Conservation (phyloP, 1,139 yeast genomes). For the Suhomyces anneliseae region DNA sequence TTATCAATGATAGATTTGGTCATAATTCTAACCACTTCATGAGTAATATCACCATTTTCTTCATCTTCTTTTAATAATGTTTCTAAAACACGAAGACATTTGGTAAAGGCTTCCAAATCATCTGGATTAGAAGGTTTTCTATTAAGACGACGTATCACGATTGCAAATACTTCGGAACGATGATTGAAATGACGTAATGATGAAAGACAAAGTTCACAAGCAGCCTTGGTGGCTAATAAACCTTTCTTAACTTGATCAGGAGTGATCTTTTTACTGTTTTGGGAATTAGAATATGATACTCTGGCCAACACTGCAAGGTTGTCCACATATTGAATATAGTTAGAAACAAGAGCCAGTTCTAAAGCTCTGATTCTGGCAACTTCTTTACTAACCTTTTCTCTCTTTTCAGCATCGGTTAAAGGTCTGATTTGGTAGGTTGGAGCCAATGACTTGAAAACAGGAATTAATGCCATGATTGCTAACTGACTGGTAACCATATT, state of each 20-base stretch:
- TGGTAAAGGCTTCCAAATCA: slow-evolving; percentile 53
- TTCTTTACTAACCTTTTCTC: slow-evolving; percentile 81
- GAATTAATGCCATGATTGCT: slow-evolving; percentile 74
- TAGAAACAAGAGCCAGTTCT: slow-evolving; percentile 72
- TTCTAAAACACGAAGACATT: slow-evolving; percentile 67
- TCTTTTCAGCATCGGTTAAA: slow-evolving; percentile 74
- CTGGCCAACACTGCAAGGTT: slow-evolving; percentile 46
- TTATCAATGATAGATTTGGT: slow-evolving; percentile 72
- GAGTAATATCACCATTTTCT: slow-evolving; percentile 75
- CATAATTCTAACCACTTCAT: slow-evolving; percentile 67
- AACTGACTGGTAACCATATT: slow-evolving; percentile 71
- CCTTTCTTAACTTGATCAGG: slow-evolving; percentile 50
- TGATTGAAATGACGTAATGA: slow-evolving; percentile 79
- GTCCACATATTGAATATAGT: slow-evolving; percentile 70
- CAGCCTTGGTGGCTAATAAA: slow-evolving; percentile 65
- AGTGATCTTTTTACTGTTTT: slow-evolving; percentile 38
- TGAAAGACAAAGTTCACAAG: slow-evolving; percentile 67
- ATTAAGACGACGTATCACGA: slow-evolving; percentile 66
- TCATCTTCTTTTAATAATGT: slow-evolving; percentile 66
- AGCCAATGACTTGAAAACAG: slow-evolving; percentile 79
- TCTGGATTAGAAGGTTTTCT: slow-evolving; percentile 47
- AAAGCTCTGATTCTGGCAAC: slow-evolving; percentile 72
- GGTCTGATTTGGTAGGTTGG: slow-evolving; percentile 90
- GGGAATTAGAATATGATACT: slow-evolving; percentile 41
- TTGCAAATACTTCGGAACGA: slow-evolving; percentile 66